These are phyloP conservation scores for Evansstolkia leycettana DNA, from an alignment of 495 filamentous ascomycete genomes.

Conservation along the genomic window DNA sequence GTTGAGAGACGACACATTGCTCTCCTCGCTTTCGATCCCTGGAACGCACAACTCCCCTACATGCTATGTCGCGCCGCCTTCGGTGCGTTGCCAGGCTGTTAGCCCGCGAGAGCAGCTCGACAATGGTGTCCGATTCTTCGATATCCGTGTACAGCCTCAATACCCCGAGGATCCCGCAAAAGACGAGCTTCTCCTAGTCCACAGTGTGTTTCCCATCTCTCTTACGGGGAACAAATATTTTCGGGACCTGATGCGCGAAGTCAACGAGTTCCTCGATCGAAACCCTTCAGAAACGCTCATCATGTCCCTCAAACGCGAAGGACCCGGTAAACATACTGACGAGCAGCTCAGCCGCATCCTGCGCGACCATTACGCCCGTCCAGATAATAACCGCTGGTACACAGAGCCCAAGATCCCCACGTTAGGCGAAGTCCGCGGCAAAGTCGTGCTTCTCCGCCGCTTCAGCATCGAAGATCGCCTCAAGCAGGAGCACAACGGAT, in stretches of 20 bases:
- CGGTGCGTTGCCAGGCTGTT: slow-evolving; percentile 87
- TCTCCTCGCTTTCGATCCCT: slow-evolving; percentile 80
- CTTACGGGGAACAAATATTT: slow-evolving; percentile 65
- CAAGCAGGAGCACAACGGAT: slow-evolving; percentile 44
- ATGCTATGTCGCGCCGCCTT: slow-evolving; percentile 69
- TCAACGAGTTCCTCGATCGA: slow-evolving; percentile 60
- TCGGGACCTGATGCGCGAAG: slow-evolving; percentile 51
- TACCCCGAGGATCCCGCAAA: slow-evolving; percentile 40
- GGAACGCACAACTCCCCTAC: slow-evolving; percentile 95
- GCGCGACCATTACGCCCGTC: slow-evolving; percentile 53
- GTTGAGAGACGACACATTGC: slow-evolving; percentile 50
- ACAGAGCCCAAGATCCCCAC: slow-evolving; percentile 66
- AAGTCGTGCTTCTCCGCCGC: slow-evolving; percentile 74
- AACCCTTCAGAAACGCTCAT: slow-evolving; percentile 77
- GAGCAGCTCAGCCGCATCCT: slow-evolving; percentile 64
- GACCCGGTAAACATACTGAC: slow-evolving; percentile 67
- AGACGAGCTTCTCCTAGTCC: slow-evolving; percentile 53
- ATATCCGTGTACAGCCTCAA: slow-evolving; percentile 66
- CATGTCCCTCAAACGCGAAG: slow-evolving; percentile 85
- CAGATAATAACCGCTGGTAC: slow-evolving; percentile 62
- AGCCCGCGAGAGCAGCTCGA: slow-evolving; percentile 61
- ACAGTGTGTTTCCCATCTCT: slow-evolving; percentile 68
- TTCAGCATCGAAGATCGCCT: slow-evolving; percentile 55
- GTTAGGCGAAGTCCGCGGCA: slow-evolving; percentile 69
- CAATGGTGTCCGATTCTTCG: slow-evolving; percentile 90